Evolutionary conservation across 2,329 filamentous ascomycete species (phyloP).

Genomic region (Samsoniella hepiali): DNA sequence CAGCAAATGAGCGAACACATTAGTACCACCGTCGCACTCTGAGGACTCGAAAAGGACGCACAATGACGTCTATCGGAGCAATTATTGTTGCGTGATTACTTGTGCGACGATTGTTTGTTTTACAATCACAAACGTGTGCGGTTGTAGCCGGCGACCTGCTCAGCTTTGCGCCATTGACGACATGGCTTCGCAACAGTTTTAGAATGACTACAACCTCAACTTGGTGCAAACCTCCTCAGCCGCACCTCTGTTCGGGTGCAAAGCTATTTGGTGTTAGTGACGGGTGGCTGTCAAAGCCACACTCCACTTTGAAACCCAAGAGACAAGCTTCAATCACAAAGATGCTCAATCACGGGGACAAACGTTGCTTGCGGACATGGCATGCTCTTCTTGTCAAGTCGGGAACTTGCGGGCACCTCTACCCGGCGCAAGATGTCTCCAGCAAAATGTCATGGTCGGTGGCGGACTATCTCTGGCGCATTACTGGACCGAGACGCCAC

Average conservation of each 20-base stretch:
- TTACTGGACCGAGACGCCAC: slow-evolving; percentile 7
- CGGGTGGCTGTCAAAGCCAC: background rate
- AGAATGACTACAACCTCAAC: background rate
- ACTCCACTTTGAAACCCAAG: background rate
- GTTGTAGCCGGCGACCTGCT: background rate
- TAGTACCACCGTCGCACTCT: background rate
- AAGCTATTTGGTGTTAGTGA: slow-evolving; percentile 13
- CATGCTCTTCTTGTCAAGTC: background rate
- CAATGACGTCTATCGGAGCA: slow-evolving; percentile 3
- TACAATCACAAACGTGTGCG: background rate
- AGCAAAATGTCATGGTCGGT: background rate
- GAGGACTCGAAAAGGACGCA: background rate
- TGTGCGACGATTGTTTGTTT: background rate
- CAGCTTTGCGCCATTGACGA: slow-evolving; percentile 12
- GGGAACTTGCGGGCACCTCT: background rate
- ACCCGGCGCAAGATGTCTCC: background rate
- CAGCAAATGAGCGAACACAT: background rate
- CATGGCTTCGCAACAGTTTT: background rate
- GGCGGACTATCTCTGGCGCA: background rate
- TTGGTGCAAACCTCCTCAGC: background rate
- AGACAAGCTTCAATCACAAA: background rate
- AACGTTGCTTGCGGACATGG: background rate
- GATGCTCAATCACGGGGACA: background rate
- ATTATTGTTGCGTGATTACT: background rate
- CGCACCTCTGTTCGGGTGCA: slow-evolving; percentile 9